Evolutionary conservation across 2,329 filamentous ascomycete species (phyloP).

Genomic region (Chaetomiaceae sp.): DNA sequence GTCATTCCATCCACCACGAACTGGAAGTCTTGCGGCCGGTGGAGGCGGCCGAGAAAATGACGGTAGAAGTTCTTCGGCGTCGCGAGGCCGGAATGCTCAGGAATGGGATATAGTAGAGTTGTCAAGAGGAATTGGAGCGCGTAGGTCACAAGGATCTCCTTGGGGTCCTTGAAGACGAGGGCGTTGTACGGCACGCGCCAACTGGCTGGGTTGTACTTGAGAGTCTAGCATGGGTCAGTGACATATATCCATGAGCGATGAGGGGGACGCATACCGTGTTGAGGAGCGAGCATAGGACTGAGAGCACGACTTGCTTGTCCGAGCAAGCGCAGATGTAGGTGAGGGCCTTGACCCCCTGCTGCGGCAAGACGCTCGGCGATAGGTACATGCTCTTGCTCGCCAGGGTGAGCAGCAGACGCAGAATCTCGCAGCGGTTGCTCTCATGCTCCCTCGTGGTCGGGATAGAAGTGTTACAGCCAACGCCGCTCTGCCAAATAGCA

Average conservation of each 20-base stretch:
- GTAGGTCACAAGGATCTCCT: conserved; percentile 85
- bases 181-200: conserved; percentile 95
- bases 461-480: conserved; percentile 86
- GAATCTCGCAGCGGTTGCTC: conserved; percentile 83
- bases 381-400: conserved; percentile 92
- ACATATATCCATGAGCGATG: neutral
- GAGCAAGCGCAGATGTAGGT: conserved; percentile 83
- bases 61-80: conserved; percentile 87
- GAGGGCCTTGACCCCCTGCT: conserved; percentile 74
- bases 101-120: conserved; percentile 78
- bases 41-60: conserved; percentile 82
- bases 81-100: conserved; percentile 59
- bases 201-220: conserved; percentile 91
- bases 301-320: conserved; percentile 88
- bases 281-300: conserved; percentile 81
- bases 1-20: conserved; percentile 95
- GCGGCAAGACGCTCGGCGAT: conserved; percentile 70
- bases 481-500: conserved; percentile 96
- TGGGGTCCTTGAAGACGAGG: conserved; percentile 83
- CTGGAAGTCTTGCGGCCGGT: conserved; percentile 93
- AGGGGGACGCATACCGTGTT: conserved; percentile 67
- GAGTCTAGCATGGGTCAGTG: conserved; percentile 50
- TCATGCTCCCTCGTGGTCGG: conserved; percentile 88
- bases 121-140: conserved; percentile 86
- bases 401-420: conserved; percentile 78